These are phyloP conservation scores for Suillus fuscotomentosus DNA, from an alignment of 768 basidiomycete species.

Conservation along the genomic window DNA sequence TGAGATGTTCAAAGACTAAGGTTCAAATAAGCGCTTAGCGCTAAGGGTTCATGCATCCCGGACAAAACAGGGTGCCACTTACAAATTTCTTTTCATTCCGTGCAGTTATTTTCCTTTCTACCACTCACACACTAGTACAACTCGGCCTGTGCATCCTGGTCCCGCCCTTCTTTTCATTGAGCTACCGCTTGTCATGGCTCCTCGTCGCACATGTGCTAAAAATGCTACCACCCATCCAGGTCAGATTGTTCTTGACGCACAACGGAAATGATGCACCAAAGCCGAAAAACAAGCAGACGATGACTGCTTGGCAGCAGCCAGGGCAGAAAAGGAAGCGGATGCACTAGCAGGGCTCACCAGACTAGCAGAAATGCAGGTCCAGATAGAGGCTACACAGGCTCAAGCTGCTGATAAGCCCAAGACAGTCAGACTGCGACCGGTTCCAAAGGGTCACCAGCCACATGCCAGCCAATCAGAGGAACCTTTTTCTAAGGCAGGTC, in stretches of 20 bases:
- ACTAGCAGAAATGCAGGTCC: slow-evolving; percentile 5
- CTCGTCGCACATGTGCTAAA: no score
- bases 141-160: no score
- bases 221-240: no score
- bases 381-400: slow-evolving; percentile 3
- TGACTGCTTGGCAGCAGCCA: slow-evolving; percentile 2
- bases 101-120: neutral
- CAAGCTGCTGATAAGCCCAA: neutral
- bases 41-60: no score
- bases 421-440: slow-evolving; percentile 1
- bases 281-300: slow-evolving; percentile 2
- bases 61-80: neutral
- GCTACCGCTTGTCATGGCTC: neutral
- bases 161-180: neutral
- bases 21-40: no score
- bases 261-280: no score
- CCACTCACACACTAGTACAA: no score
- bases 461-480: no score
- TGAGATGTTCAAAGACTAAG: no score
- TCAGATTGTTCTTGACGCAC: no score
- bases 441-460: no score
- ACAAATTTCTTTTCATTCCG: neutral
- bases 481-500: no score
- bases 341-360: neutral
- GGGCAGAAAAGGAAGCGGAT: neutral